Evolutionary conservation across 371 early-diverging fungal genomes (phyloP), one percentile per base, ranked within the genome.

Genomic region (Basidiobolus heterosporus): DNA sequence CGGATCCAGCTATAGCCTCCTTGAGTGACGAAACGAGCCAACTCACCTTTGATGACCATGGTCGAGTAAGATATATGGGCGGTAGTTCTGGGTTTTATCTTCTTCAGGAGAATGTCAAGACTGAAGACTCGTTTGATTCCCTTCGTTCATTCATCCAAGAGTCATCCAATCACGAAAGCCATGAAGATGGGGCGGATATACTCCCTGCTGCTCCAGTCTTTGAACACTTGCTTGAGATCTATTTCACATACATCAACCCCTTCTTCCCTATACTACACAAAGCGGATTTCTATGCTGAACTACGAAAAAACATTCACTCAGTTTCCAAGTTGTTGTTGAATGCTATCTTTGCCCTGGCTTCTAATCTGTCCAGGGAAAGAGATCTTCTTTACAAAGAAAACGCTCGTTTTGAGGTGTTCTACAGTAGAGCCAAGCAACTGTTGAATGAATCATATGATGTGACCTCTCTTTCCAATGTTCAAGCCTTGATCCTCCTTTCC

Each of bases 341-440:
- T 51, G 67, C 82, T 5, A 78, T 85, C 49, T 85, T 73, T 52
- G 78, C 81, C 0, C 63, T 78, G 0, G 76, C 80, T 6, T 78
- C 82, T 2, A 67, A 30, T 9, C 30, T 30, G 30, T 30, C 30
- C 30, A 30, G 30, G 30, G 30, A 30, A 9, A 30, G 30, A 9
- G 30, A 30, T 5, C 9, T 3, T 3, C 20, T 42, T 3, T 20
- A 42, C 19, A 22, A 17, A 3, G 42, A 42, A 11, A 17, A 17
- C 13, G 42, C 20, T 11, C 17, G 22, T 4, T 22, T 22, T 13
- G 30, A 42, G 19, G 42, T 42, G 17, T 42, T 42, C 11, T 42
- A 20, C 22, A 22, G 22, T 42, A 9, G 42, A 42, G 42, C 42
- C 11, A 17, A 22, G 13, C 13, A 20, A 13, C 42, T 42, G 18